Percentiles rank a stretch among this genome's conserved stretches.
Evolutionary conservation across 768 basidiomycete species (phyloP).

Genomic region (Neoboletus magnificus): DNA sequence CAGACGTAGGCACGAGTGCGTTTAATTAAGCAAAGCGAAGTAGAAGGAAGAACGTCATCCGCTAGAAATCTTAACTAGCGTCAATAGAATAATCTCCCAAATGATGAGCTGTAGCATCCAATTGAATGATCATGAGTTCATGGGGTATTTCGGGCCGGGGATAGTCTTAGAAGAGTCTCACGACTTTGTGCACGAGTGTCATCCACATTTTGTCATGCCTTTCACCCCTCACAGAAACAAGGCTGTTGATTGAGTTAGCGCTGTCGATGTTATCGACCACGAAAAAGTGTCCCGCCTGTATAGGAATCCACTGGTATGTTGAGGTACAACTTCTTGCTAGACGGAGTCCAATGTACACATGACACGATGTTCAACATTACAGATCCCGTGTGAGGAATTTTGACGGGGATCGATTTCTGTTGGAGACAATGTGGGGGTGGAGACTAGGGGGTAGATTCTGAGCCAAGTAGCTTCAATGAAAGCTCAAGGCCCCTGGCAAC

Average conservation of each 20-base stretch:
- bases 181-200: not conserved
- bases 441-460: not conserved
- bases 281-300: not conserved
- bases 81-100: not conserved
- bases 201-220: not conserved
- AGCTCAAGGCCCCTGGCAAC: not conserved
- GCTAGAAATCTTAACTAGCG: not conserved
- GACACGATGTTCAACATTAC: not conserved
- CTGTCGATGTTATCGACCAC: not conserved
- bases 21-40: not conserved
- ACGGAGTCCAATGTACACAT: not conserved
- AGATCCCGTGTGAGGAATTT: not conserved
- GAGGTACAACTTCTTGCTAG: not conserved
- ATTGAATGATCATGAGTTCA: not conserved
- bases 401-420: not conserved
- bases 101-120: not conserved
- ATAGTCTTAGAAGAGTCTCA: not conserved
- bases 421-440: not conserved
- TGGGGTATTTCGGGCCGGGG: not conserved
- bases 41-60: not conserved
- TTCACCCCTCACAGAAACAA: not conserved
- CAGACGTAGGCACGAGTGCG: not conserved
- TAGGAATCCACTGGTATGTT: not conserved
- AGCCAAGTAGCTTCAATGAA: not conserved
- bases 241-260: not conserved